Conservation (phyloP, 2,329 filamentous ascomycete species). For the Apiospora hydei region DNA sequence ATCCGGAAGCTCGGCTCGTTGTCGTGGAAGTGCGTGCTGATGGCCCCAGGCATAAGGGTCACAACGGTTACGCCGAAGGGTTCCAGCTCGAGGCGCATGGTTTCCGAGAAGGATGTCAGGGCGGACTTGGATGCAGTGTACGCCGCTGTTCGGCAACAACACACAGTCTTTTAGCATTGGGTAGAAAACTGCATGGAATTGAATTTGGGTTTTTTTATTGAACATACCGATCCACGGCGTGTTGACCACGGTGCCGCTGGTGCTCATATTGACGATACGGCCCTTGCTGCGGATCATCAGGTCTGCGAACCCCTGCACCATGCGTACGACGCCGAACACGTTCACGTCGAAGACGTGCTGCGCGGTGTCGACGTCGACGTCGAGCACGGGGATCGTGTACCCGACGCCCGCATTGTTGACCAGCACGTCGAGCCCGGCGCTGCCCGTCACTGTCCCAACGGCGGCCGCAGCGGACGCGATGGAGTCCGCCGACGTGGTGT, state of each 20-base stretch:
- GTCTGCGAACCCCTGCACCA: conserved; percentile 57
- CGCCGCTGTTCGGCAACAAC: neutral
- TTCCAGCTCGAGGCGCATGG: conserved; percentile 49
- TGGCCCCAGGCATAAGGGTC: conserved; percentile 41
- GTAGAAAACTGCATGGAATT: no score
- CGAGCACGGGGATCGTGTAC: conserved; percentile 53
- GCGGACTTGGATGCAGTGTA: conserved; percentile 46
- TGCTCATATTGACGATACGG: conserved; percentile 58
- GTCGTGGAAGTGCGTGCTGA: conserved; percentile 41
- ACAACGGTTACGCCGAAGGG: conserved; percentile 45
- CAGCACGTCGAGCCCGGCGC: conserved; percentile 18
- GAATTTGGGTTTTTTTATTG: no score
- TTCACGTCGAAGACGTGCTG: conserved; percentile 64
- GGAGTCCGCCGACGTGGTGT: conserved; percentile 11
- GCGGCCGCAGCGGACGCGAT: neutral
- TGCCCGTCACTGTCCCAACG: neutral
- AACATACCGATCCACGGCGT: conserved; percentile 44
- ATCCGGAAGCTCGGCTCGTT: conserved; percentile 28
- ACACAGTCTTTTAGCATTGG: no score
- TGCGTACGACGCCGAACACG: conserved; percentile 64
- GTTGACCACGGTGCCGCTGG: conserved; percentile 40
- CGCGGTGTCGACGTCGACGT: conserved; percentile 60
- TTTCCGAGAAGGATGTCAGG: conserved; percentile 46
- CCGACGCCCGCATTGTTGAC: neutral
- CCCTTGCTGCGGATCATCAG: conserved; percentile 58